phyloP scores from a whole-genome alignment of 1,139 yeast genomes.

The Debaryomyces robertsiae region DNA sequence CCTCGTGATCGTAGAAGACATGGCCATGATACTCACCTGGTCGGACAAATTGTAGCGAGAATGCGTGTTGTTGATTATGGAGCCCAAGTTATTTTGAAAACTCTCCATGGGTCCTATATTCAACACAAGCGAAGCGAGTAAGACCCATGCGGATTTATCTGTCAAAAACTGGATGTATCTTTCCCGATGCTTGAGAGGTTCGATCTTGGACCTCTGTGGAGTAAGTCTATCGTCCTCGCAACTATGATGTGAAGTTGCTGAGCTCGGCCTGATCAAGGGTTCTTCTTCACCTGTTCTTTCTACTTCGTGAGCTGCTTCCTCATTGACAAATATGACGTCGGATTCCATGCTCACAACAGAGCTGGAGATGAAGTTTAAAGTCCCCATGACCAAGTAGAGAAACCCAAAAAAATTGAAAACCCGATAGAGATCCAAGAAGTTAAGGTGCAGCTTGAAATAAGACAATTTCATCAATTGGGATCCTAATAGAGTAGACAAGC shows the following conservation, averaged over 20 bases:
- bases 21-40: constrained; percentile 44
- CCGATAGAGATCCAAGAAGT: constrained; percentile 46
- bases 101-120: constrained; percentile 87
- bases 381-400: constrained; percentile 58
- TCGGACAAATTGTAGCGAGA: constrained; percentile 36
- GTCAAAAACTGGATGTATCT: constrained; percentile 54
- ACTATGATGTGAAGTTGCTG: constrained; percentile 10
- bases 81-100: constrained; percentile 84
- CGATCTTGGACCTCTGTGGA: constrained; percentile 36
- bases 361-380: constrained; percentile 62
- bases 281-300: constrained; percentile 15
- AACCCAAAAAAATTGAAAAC: constrained; percentile 62
- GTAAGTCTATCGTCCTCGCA: constrained; percentile 19
- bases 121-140: constrained; percentile 64
- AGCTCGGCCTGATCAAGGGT: constrained; percentile 5
- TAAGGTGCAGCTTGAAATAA: constrained; percentile 31
- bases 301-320: constrained; percentile 25
- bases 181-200: constrained; percentile 49
- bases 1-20: constrained; percentile 48
- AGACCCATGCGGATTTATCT: constrained; percentile 67
- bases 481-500: constrained; percentile 70
- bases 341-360: constrained; percentile 65
- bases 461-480: constrained; percentile 54
- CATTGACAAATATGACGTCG: constrained; percentile 45
- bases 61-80: constrained; percentile 52